Evolutionary conservation across 306 rosid species (phyloP).

Genomic region (Medicago lupulina): DNA sequence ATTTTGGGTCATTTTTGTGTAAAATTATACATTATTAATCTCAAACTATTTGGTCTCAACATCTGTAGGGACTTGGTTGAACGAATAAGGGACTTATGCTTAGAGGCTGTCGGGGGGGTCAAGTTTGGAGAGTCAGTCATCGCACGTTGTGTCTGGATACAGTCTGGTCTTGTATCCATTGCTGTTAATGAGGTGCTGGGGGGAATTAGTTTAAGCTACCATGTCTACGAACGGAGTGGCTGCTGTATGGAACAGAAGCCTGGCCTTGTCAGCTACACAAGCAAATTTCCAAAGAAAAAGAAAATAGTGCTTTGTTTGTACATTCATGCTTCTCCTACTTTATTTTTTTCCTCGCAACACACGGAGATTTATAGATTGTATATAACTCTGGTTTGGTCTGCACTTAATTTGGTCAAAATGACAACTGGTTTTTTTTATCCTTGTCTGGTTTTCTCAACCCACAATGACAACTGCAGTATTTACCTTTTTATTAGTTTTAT

Average conservation of each 20-base stretch:
- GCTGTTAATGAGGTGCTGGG: constrained; percentile 57
- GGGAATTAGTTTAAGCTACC: constrained; percentile 46
- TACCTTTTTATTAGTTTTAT: no score
- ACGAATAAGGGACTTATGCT: constrained; percentile 39
- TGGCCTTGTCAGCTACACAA: constrained; percentile 44
- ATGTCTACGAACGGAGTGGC: no score
- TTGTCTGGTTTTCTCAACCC: not conserved
- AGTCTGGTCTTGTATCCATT: constrained; percentile 67
- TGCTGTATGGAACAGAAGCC: constrained; percentile 47
- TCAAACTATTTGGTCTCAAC: not conserved
- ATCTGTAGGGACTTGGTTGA: constrained; percentile 51
- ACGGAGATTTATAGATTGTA: not conserved
- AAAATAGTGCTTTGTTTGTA: constrained; percentile 39
- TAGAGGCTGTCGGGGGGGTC: constrained; percentile 56
- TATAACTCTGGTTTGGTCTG: not conserved
- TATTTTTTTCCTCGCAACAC: not conserved
- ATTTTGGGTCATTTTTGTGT: constrained; percentile 6
- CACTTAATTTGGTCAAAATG: not conserved
- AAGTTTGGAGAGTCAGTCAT: constrained; percentile 50
- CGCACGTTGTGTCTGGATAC: constrained; percentile 63
- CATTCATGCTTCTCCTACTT: not conserved
- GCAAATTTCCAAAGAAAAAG: constrained; percentile 31
- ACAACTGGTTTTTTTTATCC: not conserved
- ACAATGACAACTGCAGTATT: not conserved
- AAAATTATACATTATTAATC: not conserved